Base-by-base conservation (phyloP, 2,329 filamentous ascomycete genomes). In the Remersonia thermophila region DNA sequence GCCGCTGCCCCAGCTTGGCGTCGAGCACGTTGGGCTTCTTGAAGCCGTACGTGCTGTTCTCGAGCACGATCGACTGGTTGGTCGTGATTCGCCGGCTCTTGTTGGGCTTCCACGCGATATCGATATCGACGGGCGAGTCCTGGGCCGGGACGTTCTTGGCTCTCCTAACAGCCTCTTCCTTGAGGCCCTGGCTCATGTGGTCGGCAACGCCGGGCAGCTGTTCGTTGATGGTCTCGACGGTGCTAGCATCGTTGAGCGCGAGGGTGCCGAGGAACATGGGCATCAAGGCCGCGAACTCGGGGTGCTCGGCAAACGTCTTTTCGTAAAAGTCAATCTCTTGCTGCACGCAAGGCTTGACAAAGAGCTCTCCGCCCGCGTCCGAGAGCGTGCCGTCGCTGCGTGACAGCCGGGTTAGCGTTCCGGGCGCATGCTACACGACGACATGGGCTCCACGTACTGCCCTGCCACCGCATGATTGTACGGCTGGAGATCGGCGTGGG, bases 271-370 rank as follows among this genome's bases (percentile, higher is more conserved):
- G 75, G 60, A 78, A 96, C 4, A 75, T 69, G 31, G 91, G 89
- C 68, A 96, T 89, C 50, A 89, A 73, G 16, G 78, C 72, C 34
- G 77, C 72, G 51, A 96, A 84, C 2, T 79, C 74, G 20, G 77
- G 73, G 53, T 93, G 80, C 15, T 69, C 60, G 25, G 71, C 59
- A 35, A 59, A 57, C 18, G 77, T 78, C 27, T 76, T 73, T 55
- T 94, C 75, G 66, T 98, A 98, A 59, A 98, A 98, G 30, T 77
- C 70, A 50, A 96, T 76, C 62, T 98, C 91, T 45, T 77, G 69
- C 44, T 76, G 63, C 0, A 83, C 93, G 58, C 89, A 96, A 13
- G 91, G 91, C 61, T 98, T 98, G 55, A 95, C 84, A 55, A 98
- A 83, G 25, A 96, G 67, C 45, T 81, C 75, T 55, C 91, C 91